Evolutionary conservation across 495 filamentous ascomycete genomes (phyloP), one percentile per base, ranked within the genome.

Genomic region (Hyaloscypha finlandica): DNA sequence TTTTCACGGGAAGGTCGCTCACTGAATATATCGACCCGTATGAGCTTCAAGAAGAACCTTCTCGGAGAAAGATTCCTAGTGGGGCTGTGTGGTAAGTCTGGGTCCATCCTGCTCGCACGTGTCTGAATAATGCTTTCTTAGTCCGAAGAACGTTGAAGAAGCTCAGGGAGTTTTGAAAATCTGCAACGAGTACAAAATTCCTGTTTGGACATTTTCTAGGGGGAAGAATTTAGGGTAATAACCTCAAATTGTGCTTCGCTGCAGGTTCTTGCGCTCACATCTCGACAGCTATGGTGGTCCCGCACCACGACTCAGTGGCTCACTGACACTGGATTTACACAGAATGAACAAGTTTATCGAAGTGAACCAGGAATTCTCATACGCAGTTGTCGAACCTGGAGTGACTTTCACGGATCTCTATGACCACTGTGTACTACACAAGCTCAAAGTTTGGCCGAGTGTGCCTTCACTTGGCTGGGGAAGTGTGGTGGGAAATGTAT

Each of bases 321-420:
- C 77, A 33, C 78, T 88, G 6, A 82, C 83, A 8, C 61, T 89
- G 8, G 84, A 88, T 64, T 72, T 88, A 25, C 81, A 82, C 58
- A 77, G 78, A 20, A 86, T 88, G 83, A 80, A 84, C 70, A 79
- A 76, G 58, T 77, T 89, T 35, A 65, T 88, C 5, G 80, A 87
- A 52, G 78, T 89, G 19, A 83, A 85, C 71, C 80, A 80, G 8
- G 80, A 86, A 29, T 79, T 81, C 62, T 78, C 79, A 12, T 85
- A 83, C 58, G 81, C 80, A 4, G 74, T 89, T 0, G 82, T 89
- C 22, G 80, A 82, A 63, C 79, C 80, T 0, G 81, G 80, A 14
- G 80, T 83, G 1, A 77, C 77, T 22, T 82, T 76, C 67, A 74
- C 72, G 51, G 74, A 70, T 9, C 71, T 82, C 3, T 76, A 82